Evolutionary conservation across 192 early-diverging fungal species (phyloP).

Genomic region (Podila horticola): DNA sequence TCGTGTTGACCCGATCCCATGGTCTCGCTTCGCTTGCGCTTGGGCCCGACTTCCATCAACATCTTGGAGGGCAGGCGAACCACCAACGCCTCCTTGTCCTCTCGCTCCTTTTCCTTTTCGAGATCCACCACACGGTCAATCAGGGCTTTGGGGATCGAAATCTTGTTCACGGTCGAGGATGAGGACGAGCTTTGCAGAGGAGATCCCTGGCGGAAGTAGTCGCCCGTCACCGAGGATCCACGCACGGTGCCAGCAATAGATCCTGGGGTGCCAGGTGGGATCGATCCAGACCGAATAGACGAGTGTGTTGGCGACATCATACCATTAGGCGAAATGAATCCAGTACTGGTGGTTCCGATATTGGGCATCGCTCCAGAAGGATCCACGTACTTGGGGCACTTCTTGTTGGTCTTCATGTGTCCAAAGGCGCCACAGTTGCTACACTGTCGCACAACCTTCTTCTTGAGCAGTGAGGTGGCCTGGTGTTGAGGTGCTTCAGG

Average conservation of each 20-base stretch:
- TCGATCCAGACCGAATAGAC: constrained; percentile 16
- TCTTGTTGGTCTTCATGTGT: constrained; percentile 92
- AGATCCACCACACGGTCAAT: constrained; percentile 44
- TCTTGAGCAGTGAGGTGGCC: constrained; percentile 59
- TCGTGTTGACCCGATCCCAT: constrained; percentile 15
- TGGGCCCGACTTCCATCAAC: constrained; percentile 29
- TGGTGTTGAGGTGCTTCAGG: constrained; percentile 44
- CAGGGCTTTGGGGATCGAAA: constrained; percentile 47
- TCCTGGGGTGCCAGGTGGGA: constrained; percentile 25
- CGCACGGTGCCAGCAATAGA: neutral
- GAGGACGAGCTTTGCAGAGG: constrained; percentile 12
- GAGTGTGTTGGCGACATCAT: constrained; percentile 43
- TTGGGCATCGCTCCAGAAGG: constrained; percentile 37
- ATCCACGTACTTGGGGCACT: constrained; percentile 70
- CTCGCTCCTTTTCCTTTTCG: constrained; percentile 38
- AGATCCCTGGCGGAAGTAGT: constrained; percentile 32
- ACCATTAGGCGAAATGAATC: constrained; percentile 3
- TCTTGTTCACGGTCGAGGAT: constrained; percentile 26
- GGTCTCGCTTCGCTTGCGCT: constrained; percentile 51
- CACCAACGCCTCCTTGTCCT: constrained; percentile 47
- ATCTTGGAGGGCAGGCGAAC: constrained; percentile 44
- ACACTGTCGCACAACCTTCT: constrained; percentile 75
- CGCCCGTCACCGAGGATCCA: constrained; percentile 1
- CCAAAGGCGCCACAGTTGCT: constrained; percentile 84
- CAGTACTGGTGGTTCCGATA: constrained; percentile 39